A percentile compares a stretch with the other conserved stretches of the same genome.
Evolutionary conservation across 2,329 filamentous ascomycete species (phyloP).

Genomic region (Nigrospora oryzae): DNA sequence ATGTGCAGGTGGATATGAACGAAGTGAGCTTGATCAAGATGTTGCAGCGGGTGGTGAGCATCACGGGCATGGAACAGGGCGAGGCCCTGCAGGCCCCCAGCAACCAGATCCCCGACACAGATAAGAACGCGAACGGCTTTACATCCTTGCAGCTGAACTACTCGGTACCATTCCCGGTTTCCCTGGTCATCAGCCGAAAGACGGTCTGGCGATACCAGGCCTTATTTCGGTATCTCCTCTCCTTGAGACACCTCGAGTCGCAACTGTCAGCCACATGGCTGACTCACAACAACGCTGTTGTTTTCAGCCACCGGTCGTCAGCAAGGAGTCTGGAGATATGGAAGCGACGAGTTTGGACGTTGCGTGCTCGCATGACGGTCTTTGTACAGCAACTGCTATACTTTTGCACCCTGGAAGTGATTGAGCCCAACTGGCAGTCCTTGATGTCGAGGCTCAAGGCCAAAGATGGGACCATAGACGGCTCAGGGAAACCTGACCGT

Average conservation of each 20-base stretch:
- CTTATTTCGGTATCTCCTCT: constrained; percentile 88
- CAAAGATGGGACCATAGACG: constrained; percentile 38
- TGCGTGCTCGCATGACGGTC: constrained; percentile 88
- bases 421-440: constrained; percentile 93
- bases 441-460: constrained; percentile 81
- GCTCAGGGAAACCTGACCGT: constrained; percentile 33
- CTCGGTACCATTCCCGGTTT: constrained; percentile 87
- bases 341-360: constrained; percentile 87
- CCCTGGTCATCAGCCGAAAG: constrained; percentile 89
- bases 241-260: constrained; percentile 80
- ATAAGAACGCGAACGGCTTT: constrained; percentile 83
- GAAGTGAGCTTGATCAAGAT: constrained; percentile 88
- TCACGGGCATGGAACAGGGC: constrained; percentile 89
- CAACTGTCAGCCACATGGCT: constrained; percentile 85
- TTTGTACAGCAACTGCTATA: constrained; percentile 96
- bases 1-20: constrained; percentile 96
- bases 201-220: constrained; percentile 96
- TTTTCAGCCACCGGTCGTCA: constrained; percentile 76
- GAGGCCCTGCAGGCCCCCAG: constrained; percentile 69
- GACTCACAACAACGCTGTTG: constrained; percentile 70
- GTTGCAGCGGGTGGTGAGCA: constrained; percentile 92
- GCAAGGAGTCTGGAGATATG: constrained; percentile 72
- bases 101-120: constrained; percentile 61
- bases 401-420: constrained; percentile 94
- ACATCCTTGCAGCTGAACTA: constrained; percentile 94